Evolutionary conservation across 495 filamentous ascomycete genomes (phyloP).

Genomic region (Tricharina praecox): DNA sequence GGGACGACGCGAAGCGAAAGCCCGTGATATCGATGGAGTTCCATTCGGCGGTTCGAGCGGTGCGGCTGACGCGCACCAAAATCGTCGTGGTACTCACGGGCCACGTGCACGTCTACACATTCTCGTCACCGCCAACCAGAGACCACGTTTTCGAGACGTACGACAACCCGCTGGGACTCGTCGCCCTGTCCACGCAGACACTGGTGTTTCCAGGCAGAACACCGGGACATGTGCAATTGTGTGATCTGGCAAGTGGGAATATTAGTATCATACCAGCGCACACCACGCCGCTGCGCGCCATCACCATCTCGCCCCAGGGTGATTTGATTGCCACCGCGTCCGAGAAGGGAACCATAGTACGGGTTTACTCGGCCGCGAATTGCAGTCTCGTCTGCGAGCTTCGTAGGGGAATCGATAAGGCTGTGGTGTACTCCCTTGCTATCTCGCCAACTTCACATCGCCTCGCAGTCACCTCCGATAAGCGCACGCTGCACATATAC

Average conservation of each 20-base stretch:
- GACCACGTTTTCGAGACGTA: constrained; percentile 66
- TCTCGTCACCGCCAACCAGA: constrained; percentile 56
- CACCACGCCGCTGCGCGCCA: constrained; percentile 55
- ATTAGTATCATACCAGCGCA: constrained; percentile 93
- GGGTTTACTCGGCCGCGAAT: constrained; percentile 60
- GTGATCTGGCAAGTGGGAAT: constrained; percentile 62
- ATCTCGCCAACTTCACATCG: constrained; percentile 64
- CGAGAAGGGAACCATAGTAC: constrained; percentile 69
- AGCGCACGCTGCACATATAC: constrained; percentile 86
- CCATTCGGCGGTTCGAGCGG: constrained; percentile 55
- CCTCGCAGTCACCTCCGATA: constrained; percentile 91
- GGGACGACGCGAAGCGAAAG: constrained; percentile 74
- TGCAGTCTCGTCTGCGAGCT: constrained; percentile 67
- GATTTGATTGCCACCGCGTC: constrained; percentile 79
- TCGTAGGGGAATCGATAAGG: constrained; percentile 73
- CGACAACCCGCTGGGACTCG: constrained; percentile 71
- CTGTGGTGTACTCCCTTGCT: constrained; percentile 68
- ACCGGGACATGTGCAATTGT: constrained; percentile 77
- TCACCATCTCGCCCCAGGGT: constrained; percentile 64
- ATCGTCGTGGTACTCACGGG: constrained; percentile 72
- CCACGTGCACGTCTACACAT: constrained; percentile 65
- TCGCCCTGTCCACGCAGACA: constrained; percentile 52
- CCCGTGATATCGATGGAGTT: constrained; percentile 57
- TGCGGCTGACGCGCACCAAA: constrained; percentile 57
- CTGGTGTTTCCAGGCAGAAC: constrained; percentile 73